These are phyloP conservation scores for Penicillium verrucosum DNA, from an alignment of 2,329 filamentous ascomycete genomes.

Conservation along the genomic window DNA sequence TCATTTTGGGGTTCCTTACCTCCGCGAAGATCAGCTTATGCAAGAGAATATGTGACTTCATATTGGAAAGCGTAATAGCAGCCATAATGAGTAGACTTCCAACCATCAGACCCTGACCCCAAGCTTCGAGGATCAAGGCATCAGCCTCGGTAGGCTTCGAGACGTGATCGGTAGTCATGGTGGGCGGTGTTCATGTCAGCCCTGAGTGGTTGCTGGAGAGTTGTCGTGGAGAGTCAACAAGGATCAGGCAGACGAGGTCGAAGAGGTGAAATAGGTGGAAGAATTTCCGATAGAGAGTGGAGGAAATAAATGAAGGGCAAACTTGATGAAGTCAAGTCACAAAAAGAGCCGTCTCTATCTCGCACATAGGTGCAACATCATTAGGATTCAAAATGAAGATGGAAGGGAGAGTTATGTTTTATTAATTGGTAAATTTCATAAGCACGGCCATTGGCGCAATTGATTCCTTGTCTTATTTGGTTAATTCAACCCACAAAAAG, in stretches of 20 bases:
- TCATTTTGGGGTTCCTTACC: slow-evolving; percentile 25
- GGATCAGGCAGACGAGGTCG: too few species aligned
- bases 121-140: slow-evolving; percentile 45
- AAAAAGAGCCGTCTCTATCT: slow-evolving; percentile 3
- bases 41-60: slow-evolving; percentile 47
- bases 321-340: neutral
- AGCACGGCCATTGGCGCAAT: neutral
- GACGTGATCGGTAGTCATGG: slow-evolving; percentile 14
- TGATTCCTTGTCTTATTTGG: neutral
- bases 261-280: neutral
- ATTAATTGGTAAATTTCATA: neutral
- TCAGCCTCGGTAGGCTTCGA: slow-evolving; percentile 29
- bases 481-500: neutral
- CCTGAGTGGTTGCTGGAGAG: neutral
- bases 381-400: neutral
- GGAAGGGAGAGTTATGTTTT: neutral
- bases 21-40: slow-evolving; percentile 53
- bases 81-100: slow-evolving; percentile 50
- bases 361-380: neutral
- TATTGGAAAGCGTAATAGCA: slow-evolving; percentile 50
- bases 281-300: neutral
- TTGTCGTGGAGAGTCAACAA: neutral
- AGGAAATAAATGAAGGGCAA: neutral
- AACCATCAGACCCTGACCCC: slow-evolving; percentile 51
- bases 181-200: slow-evolving; percentile 8